phyloP scores from a whole-genome alignment of 2,329 filamentous ascomycete genomes.

The Trichoderma sp. region DNA sequence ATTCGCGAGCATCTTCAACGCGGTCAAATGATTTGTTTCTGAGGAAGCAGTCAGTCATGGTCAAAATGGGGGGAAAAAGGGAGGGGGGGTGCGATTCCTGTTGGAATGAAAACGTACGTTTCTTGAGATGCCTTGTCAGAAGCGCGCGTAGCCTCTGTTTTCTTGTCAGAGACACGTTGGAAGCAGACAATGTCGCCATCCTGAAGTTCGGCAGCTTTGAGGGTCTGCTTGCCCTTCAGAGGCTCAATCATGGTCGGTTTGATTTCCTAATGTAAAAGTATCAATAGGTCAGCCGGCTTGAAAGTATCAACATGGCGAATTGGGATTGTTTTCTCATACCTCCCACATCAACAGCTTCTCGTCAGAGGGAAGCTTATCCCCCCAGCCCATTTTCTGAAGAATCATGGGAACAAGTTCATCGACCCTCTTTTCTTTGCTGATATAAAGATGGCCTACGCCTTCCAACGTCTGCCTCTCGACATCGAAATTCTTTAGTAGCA shows the following conservation, averaged over 20 bases:
- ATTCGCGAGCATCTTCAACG: slow-evolving; percentile 74
- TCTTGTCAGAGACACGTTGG: slow-evolving; percentile 64
- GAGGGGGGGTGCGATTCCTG: background rate
- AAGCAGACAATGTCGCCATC: slow-evolving; percentile 98
- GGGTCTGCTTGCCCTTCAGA: slow-evolving; percentile 86
- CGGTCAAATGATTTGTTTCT: slow-evolving; percentile 46
- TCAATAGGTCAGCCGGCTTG: background rate
- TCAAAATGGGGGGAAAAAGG: background rate
- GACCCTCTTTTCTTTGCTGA: slow-evolving; percentile 84
- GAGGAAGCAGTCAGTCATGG: background rate
- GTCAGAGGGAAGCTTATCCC: slow-evolving; percentile 66
- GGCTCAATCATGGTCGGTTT: slow-evolving; percentile 96
- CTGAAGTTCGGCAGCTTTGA: slow-evolving; percentile 90
- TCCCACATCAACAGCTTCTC: slow-evolving; percentile 76
- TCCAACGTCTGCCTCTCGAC: slow-evolving; percentile 70
- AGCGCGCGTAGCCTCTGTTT: slow-evolving; percentile 37
- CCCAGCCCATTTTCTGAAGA: slow-evolving; percentile 82
- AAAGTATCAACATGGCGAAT: background rate
- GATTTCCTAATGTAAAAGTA: slow-evolving; percentile 66
- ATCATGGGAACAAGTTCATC: slow-evolving; percentile 80
- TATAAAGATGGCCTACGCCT: slow-evolving; percentile 82
- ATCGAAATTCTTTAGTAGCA: slow-evolving; percentile 94
- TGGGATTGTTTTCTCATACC: slow-evolving; percentile 39
- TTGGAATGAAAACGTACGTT: slow-evolving; percentile 31
- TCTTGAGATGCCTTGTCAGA: slow-evolving; percentile 38